phyloP scores from a whole-genome alignment of 75 land plant genomes.

The Pinus tabuliformis region DNA sequence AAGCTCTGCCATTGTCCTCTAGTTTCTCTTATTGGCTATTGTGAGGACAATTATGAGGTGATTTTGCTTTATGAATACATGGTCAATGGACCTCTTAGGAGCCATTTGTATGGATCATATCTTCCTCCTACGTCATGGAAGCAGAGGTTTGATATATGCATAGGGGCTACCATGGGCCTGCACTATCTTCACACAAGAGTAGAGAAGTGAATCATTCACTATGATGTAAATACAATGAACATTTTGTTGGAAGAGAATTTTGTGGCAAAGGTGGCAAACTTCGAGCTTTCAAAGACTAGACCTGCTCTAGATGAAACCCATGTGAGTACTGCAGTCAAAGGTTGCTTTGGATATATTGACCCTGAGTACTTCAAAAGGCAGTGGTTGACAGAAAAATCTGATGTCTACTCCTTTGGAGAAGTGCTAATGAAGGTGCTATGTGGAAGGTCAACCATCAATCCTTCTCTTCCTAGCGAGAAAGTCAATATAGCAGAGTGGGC shows the following conservation, averaged over 20 bases:
- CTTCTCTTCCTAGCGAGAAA: conserved; percentile 72
- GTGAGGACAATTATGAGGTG: conserved; percentile 70
- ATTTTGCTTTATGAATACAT: conserved; percentile 95
- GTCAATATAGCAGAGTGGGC: conserved; percentile 93
- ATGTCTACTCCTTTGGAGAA: conserved; percentile 95
- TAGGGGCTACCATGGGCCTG: conserved; percentile 80
- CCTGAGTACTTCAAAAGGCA: conserved; percentile 59
- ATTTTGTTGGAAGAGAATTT: conserved; percentile 45
- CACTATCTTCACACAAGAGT: conserved; percentile 94
- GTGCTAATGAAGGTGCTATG: conserved; percentile 84
- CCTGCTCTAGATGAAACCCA: conserved; percentile 30
- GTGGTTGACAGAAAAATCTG: conserved; percentile 63
- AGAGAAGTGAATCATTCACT: conserved; percentile 50
- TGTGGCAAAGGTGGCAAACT: conserved; percentile 45
- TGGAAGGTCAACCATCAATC: conserved; percentile 79
- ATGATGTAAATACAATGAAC: conserved; percentile 55
- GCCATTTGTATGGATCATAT: conserved; percentile 74
- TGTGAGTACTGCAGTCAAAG: conserved; percentile 63
- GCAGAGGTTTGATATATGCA: conserved; percentile 84
- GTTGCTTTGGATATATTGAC: conserved; percentile 57
- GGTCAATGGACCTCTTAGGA: conserved; percentile 81
- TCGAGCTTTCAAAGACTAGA: conserved; percentile 37
- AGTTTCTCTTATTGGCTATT: conserved; percentile 82
- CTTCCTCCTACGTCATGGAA: conserved; percentile 69
- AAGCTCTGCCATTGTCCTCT: conserved; percentile 84